Evolutionary conservation across 2,329 filamentous ascomycete genomes (phyloP).

Genomic region (Clarireedia homoeocarpa): DNA sequence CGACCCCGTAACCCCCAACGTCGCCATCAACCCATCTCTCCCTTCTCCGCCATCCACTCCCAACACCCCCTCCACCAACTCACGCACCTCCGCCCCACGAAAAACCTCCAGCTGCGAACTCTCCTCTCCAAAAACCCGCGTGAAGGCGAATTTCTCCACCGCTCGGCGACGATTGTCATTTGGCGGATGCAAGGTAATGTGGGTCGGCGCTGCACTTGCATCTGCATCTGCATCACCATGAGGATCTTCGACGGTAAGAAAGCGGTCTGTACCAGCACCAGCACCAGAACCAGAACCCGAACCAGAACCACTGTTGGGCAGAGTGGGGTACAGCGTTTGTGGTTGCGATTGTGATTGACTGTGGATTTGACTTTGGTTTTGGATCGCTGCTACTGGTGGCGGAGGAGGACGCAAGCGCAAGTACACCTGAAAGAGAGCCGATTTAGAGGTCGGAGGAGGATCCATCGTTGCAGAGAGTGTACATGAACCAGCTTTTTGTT

Average conservation of each 20-base stretch:
- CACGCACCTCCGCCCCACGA: slow-evolving; percentile 65
- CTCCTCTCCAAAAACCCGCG: slow-evolving; percentile 82
- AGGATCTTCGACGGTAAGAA: too few relatives aligned
- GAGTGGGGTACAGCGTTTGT: slow-evolving; percentile 30
- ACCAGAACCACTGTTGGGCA: slow-evolving; percentile 17
- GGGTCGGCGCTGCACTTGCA: slow-evolving; percentile 44
- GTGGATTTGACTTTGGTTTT: too few relatives aligned
- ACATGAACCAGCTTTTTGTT: neutral
- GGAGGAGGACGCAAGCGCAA: slow-evolving; percentile 70
- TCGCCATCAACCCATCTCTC: slow-evolving; percentile 83
- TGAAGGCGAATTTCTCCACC: slow-evolving; percentile 91
- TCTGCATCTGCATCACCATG: slow-evolving; percentile 14
- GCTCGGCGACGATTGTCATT: slow-evolving; percentile 77
- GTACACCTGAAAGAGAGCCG: slow-evolving; percentile 81
- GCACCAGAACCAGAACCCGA: slow-evolving; percentile 10
- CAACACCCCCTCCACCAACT: slow-evolving; percentile 74
- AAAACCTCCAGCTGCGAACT: slow-evolving; percentile 83
- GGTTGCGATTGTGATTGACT: too few relatives aligned
- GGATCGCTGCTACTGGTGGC: slow-evolving; percentile 18
- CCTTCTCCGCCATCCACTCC: slow-evolving; percentile 66
- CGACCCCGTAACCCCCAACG: slow-evolving; percentile 87
- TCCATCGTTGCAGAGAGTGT: slow-evolving; percentile 28
- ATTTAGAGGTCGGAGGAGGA: slow-evolving; percentile 31
- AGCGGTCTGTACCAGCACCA: slow-evolving; percentile 52
- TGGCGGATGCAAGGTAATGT: slow-evolving; percentile 72